phyloP scores from a whole-genome alignment of 2,329 filamentous ascomycete genomes.

The Fusarium sp. region DNA sequence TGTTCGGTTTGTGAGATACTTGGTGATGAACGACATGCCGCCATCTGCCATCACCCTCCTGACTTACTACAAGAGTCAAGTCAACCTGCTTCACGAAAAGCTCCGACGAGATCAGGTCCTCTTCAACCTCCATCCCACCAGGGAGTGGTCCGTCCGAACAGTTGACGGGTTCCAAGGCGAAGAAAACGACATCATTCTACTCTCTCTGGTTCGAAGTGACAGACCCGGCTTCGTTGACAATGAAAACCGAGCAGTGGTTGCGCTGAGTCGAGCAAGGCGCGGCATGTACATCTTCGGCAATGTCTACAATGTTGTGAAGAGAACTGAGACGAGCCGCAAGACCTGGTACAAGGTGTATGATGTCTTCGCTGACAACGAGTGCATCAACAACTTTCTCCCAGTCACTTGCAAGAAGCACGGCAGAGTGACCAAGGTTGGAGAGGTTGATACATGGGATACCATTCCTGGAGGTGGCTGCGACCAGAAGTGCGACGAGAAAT shows the following conservation, averaged over 20 bases:
- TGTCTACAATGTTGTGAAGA: conserved; percentile 63
- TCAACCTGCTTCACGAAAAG: conserved; percentile 69
- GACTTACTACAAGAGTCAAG: conserved; percentile 90
- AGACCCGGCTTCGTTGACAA: conserved; percentile 80
- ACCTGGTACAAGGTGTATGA: conserved; percentile 57
- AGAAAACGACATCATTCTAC: conserved; percentile 84
- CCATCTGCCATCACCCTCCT: conserved; percentile 78
- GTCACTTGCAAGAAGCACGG: conserved; percentile 73
- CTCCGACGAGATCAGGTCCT: conserved; percentile 52
- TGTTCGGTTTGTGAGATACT: conserved; percentile 76
- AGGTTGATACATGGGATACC: conserved; percentile 64
- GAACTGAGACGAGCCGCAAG: conserved; percentile 52
- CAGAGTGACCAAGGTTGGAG: conserved; percentile 62
- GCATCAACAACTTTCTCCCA: conserved; percentile 60
- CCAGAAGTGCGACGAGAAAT: conserved; percentile 26
- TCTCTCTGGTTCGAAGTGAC: conserved; percentile 84
- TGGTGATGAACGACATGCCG: conserved; percentile 74
- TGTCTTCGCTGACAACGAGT: conserved; percentile 55
- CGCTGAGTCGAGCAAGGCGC: conserved; percentile 76
- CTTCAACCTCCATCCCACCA: conserved; percentile 37
- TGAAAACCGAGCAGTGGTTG: conserved; percentile 68
- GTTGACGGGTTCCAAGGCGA: conserved; percentile 94
- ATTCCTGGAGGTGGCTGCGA: conserved; percentile 39
- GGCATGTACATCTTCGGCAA: conserved; percentile 92
- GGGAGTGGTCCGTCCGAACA: conserved; percentile 74